Percentiles rank a stretch among this genome's conserved stretches.
phyloP scores from a whole-genome alignment of 768 basidiomycete species.

The Inosperma sp. region DNA sequence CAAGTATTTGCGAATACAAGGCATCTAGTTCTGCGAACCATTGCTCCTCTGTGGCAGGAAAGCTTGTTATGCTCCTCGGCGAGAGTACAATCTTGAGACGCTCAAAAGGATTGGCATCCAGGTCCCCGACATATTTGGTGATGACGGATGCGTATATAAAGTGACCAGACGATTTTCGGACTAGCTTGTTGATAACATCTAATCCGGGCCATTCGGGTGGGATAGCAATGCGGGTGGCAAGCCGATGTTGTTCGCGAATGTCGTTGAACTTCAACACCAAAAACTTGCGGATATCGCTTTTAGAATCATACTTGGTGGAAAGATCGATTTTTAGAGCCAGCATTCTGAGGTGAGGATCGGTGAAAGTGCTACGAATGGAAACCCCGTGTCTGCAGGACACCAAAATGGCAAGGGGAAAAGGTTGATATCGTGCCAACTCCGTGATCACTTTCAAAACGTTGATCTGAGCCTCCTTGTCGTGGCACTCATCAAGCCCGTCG shows the following conservation, averaged over 20 bases:
- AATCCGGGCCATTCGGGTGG: slow-evolving; percentile 8
- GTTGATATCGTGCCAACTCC: not conserved
- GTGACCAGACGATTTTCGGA: slow-evolving; percentile 13
- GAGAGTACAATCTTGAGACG: slow-evolving; percentile 9
- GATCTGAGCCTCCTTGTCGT: not conserved
- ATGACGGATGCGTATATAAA: slow-evolving; percentile 17
- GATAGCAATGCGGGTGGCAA: not conserved
- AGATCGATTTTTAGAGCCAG: not conserved
- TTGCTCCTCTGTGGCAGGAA: too few relatives aligned
- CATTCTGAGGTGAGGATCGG: slow-evolving; percentile 2
- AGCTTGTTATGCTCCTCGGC: slow-evolving; percentile 1
- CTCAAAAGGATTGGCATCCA: slow-evolving; percentile 5
- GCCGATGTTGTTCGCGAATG: slow-evolving; percentile 6
- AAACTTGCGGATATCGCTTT: slow-evolving; percentile 9
- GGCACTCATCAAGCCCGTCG: slow-evolving; percentile 15
- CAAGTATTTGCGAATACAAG: slow-evolving; percentile 9
- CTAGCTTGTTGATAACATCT: slow-evolving; percentile 8
- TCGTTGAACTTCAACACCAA: slow-evolving; percentile 8
- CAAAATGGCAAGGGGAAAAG: slow-evolving; percentile 9
- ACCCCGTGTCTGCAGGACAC: slow-evolving; percentile 13
- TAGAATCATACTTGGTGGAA: not conserved
- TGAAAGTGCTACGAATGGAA: slow-evolving; percentile 9
- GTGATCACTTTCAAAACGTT: slow-evolving; percentile 2
- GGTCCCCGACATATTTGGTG: slow-evolving; percentile 9
- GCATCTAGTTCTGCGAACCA: slow-evolving; percentile 11